Base-by-base conservation (phyloP, 768 basidiomycete genomes). In the Boletus tylopilopsis region DNA sequence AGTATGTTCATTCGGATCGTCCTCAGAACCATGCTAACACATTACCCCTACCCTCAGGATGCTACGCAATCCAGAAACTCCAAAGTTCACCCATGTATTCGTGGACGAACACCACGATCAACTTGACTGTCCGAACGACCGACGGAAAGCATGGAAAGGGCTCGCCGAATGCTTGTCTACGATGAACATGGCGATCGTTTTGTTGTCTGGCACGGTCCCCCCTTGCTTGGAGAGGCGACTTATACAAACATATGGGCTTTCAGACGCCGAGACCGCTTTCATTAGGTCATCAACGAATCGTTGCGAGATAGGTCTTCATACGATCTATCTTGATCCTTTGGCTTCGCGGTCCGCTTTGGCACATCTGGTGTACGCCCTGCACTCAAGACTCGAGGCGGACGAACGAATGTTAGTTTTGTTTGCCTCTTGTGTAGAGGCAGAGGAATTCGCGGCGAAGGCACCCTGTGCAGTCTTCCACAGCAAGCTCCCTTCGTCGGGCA, bases 101-200 rank as follows among this genome's bases (percentile, higher is more conserved):
- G n/a, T 55, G 0, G 45, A 55, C 11, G 46, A 55, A 22, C 42
- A 48, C 22, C 54, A 55, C 6, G 50, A 55, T n/a, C 50, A 32
- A 11, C 37, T 52, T 1, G 19, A 16, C 11, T 55, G 54, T 10
- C 54, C 42, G 1, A 8, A 8, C 2, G 38, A 52, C 8, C 2
- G 42, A 22, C 19, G 4, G 18, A 22, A 23, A 3, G 33, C 37
- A 0, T 55, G 54, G 54, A 32, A 10, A 2, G 6, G 0, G 15
- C 45, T 52, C 4, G 33, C 50, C 0, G 19, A 21, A 11, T 12
- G 6, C 3, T 30, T n/a, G 1, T n/a, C 32, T 1, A 1, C 0
- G 6, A 16, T 47, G 32, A 16, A 41, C 4, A 33, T 48, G 15
- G 4, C 45, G 2, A 29, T 55, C 3, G 27, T 51, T 6, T 33